Conservation (phyloP, 148 eudicot genomes). For the Rhododendron griersonianum region DNA sequence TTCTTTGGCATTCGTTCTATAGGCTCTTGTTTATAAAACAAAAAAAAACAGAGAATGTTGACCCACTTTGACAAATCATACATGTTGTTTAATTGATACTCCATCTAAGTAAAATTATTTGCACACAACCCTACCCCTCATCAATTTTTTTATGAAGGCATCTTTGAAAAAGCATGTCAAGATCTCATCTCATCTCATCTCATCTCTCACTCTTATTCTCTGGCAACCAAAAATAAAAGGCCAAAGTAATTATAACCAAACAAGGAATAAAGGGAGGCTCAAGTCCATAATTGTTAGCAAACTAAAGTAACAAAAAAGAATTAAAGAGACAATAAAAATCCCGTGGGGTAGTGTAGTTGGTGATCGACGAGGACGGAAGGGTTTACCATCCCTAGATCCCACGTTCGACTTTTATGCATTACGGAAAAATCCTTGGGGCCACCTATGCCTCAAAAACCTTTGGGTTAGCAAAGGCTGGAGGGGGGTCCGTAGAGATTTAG, state of each 20-base stretch:
- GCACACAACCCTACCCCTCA: background rate
- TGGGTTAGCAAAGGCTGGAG: too few relatives aligned
- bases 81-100: background rate
- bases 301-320: background rate
- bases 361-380: too few relatives aligned
- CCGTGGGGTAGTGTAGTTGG: too few relatives aligned
- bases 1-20: too few relatives aligned
- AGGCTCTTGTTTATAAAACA: too few relatives aligned
- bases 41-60: background rate
- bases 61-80: background rate
- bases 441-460: too few relatives aligned
- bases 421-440: too few relatives aligned
- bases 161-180: slow-evolving; percentile 8
- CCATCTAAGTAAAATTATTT: background rate
- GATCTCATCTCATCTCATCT: background rate
- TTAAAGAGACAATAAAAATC: background rate
- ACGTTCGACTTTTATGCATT: too few relatives aligned
- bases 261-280: background rate
- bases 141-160: slow-evolving; percentile 3
- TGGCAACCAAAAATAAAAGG: background rate
- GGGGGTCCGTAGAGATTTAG: too few relatives aligned
- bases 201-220: background rate
- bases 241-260: background rate
- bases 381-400: accelerated
- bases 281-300: background rate